Conservation (phyloP, 2,329 filamentous ascomycete genomes). For the Aspergillus flavus region DNA sequence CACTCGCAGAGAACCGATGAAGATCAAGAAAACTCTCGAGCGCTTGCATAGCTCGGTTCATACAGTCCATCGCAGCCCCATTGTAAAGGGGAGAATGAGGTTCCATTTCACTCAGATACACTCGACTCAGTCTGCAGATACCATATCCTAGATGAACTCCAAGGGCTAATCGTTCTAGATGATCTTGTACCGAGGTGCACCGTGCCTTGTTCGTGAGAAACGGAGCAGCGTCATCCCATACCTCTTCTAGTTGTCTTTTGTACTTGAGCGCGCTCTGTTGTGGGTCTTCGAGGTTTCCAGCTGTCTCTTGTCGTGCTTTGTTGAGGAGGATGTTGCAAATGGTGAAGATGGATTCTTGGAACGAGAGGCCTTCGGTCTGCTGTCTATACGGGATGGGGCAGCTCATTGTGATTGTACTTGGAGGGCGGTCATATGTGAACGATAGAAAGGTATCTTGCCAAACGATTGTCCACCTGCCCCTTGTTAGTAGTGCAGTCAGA, state of each 20-base stretch:
- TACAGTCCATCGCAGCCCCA: neutral
- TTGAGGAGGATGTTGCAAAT: slow-evolving; percentile 19
- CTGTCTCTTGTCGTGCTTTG: slow-evolving; percentile 6
- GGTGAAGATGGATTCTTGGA: slow-evolving; percentile 19
- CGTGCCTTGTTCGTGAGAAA: slow-evolving; percentile 16
- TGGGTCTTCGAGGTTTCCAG: neutral
- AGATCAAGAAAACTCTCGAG: slow-evolving; percentile 22
- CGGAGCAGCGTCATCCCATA: slow-evolving; percentile 11
- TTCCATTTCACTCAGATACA: slow-evolving; percentile 11
- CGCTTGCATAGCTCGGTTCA: slow-evolving; percentile 8
- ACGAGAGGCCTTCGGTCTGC: slow-evolving; percentile 12
- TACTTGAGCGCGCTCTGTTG: slow-evolving; percentile 3
- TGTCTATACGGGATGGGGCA: slow-evolving; percentile 14
- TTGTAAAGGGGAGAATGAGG: neutral
- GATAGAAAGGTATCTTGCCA: slow-evolving; percentile 29
- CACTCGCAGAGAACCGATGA: slow-evolving; percentile 17
- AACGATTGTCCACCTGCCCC: slow-evolving; percentile 22
- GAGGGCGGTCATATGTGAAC: slow-evolving; percentile 27
- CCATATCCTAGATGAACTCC: slow-evolving; percentile 21
- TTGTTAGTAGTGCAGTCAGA: neutral
- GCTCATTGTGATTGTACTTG: slow-evolving; percentile 16
- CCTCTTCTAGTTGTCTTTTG: slow-evolving; percentile 12
- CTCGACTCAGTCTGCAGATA: slow-evolving; percentile 18
- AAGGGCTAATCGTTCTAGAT: slow-evolving; percentile 23
- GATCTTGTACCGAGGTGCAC: slow-evolving; percentile 20